These are phyloP conservation scores for Penicillium sp. DNA, from an alignment of 2,329 filamentous ascomycete genomes.

Conservation along the genomic window DNA sequence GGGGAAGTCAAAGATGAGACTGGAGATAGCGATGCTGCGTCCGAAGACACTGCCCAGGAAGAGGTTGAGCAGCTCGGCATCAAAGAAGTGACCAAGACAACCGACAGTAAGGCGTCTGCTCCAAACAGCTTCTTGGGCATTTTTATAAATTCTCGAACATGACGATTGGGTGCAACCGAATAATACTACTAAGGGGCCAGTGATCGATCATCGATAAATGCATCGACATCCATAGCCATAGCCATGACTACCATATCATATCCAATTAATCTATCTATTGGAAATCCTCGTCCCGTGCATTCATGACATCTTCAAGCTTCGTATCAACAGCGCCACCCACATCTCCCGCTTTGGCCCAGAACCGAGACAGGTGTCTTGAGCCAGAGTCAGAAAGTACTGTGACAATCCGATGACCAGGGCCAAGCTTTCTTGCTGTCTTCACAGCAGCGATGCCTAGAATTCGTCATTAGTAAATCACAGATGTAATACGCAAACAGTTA, in stretches of 20 bases:
- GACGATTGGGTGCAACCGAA: background rate
- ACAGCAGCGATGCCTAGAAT: constrained; percentile 47
- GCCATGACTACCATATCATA: background rate
- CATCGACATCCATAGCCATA: background rate
- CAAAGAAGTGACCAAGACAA: background rate
- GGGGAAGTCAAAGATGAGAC: background rate
- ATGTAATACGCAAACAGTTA: constrained; percentile 9
- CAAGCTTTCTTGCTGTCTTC: constrained; percentile 46
- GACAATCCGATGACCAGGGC: constrained; percentile 49
- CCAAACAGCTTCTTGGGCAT: background rate
- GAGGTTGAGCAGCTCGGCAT: background rate
- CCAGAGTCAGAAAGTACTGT: constrained; percentile 52
- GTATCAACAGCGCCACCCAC: constrained; percentile 46
- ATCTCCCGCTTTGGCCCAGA: constrained; percentile 49
- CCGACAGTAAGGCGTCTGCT: background rate
- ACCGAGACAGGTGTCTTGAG: constrained; percentile 51
- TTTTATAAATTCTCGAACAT: background rate
- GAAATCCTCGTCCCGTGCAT: constrained; percentile 35
- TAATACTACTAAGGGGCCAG: background rate
- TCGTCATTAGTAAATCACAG: constrained; percentile 10
- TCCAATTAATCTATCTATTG: constrained; percentile 17
- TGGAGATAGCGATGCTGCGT: background rate
- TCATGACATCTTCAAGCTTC: constrained; percentile 46
- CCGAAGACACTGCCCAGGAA: background rate
- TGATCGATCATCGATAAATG: background rate